phyloP scores from a whole-genome alignment of 805 yeast species.

The Starmerella stellata region DNA sequence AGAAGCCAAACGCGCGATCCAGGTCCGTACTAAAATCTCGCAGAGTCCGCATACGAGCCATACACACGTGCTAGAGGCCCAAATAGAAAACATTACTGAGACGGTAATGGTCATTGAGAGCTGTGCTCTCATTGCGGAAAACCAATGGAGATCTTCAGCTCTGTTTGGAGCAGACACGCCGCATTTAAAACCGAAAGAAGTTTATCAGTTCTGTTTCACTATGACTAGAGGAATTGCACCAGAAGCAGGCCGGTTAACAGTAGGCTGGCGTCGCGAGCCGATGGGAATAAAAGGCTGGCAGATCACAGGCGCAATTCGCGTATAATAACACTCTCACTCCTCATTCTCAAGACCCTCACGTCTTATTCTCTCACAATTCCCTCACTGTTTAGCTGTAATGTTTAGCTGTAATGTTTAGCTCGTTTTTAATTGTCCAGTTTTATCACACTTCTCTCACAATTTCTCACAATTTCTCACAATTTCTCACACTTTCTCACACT shows the following conservation, averaged over 20 bases:
- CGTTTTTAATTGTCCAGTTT: background rate
- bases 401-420: background rate
- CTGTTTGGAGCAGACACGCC: constrained; percentile 1
- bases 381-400: too few relatives aligned
- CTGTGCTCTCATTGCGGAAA: constrained; percentile 17
- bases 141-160: constrained; percentile 15
- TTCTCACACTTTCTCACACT: too few relatives aligned
- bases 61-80: constrained; percentile 20
- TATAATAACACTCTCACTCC: constrained; percentile 2
- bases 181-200: constrained; percentile 19
- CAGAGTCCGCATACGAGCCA: constrained; percentile 6
- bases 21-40: constrained; percentile 19
- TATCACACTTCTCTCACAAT: too few relatives aligned
- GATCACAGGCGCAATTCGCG: constrained; percentile 13
- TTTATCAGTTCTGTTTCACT: constrained; percentile 18
- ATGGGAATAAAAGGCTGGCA: constrained; percentile 23
- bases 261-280: constrained; percentile 25
- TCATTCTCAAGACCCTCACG: too few relatives aligned
- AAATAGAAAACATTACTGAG: constrained; percentile 22
- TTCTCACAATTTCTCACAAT: too few relatives aligned
- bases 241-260: constrained; percentile 14
- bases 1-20: constrained; percentile 20
- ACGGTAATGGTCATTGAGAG: constrained; percentile 19
- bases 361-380: too few relatives aligned
- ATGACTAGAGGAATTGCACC: constrained; percentile 11